Conservation (phyloP, 352 stramenopile genomes). For the Phytopythium helicoides region DNA sequence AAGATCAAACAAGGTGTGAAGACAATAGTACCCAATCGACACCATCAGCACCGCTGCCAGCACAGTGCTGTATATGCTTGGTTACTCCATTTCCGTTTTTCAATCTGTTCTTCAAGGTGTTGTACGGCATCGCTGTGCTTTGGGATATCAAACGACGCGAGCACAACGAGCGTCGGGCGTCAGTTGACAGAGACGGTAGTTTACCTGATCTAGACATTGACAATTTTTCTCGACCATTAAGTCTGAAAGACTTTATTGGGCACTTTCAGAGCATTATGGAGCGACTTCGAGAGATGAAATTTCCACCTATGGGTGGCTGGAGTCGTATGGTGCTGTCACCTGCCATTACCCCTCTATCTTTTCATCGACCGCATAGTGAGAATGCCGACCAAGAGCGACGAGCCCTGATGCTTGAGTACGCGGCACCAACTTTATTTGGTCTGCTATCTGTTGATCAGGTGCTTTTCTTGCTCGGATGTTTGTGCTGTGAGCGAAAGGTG, state of each 20-base stretch:
- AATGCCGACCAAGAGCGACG: slow-evolving; percentile 52
- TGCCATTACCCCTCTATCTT: slow-evolving; percentile 60
- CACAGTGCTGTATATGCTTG: slow-evolving; percentile 74
- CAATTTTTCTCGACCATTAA: slow-evolving; percentile 12
- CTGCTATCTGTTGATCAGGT: slow-evolving; percentile 77
- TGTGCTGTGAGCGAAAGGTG: slow-evolving; percentile 78
- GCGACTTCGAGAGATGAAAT: slow-evolving; percentile 51
- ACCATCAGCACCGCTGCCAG: slow-evolving; percentile 8
- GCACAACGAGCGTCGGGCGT: slow-evolving; percentile 18
- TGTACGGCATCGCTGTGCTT: slow-evolving; percentile 70
- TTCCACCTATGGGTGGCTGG: slow-evolving; percentile 78
- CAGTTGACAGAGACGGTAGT: not conserved
- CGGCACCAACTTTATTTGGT: slow-evolving; percentile 63
- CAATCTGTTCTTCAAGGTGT: slow-evolving; percentile 81
- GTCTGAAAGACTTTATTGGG: slow-evolving; percentile 54
- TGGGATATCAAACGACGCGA: slow-evolving; percentile 60
- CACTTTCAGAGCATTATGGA: slow-evolving; percentile 66
- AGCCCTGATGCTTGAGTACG: slow-evolving; percentile 70
- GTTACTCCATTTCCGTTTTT: slow-evolving; percentile 81
- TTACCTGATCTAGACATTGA: slow-evolving; percentile 15
- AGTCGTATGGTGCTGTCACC: slow-evolving; percentile 57
- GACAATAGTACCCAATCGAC: not conserved
- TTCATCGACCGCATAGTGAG: slow-evolving; percentile 70
- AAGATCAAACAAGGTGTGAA: slow-evolving; percentile 9
- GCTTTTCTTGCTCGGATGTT: slow-evolving; percentile 66